Evolutionary conservation across 1,284 basidiomycete species (phyloP), one percentile per base, ranked within the genome.

Genomic region (Pseudozyma thailandica): DNA sequence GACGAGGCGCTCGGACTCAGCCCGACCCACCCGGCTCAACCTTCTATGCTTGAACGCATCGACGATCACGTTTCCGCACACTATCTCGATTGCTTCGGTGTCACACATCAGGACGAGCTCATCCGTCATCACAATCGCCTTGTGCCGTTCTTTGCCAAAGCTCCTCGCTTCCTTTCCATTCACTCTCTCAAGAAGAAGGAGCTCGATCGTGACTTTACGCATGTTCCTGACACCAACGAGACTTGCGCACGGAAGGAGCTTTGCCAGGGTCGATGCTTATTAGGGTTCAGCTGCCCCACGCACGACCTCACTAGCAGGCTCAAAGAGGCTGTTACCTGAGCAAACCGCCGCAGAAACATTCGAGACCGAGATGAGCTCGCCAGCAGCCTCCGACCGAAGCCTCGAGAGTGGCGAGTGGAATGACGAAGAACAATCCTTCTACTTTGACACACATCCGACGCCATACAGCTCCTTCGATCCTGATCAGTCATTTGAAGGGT

Each of bases 141-240:
- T 38, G 33, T 64, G 5, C 57, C 50, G 27, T 59, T 66, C 43
- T 38, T 50, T n/a, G 38, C 47, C 23, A 64, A 60, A 50, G 69
- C 69, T 8, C 62, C 69, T 9, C 57, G 69, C 28, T 72, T 72
- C 21, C 48, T 72, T 4, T 72, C 69, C 15, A 59, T 72, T 15
- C 69, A 66, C 20, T 63, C 69, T 16, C 46, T 72, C 42, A 60
- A 57, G 38, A 30, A 54, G 15, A 72, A 66, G 35, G 62, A 72
- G 43, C 62, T 72, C 41, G 69, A 72, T 2, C 46, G 62, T 16
- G 69, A 66, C 46, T 62, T 31, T 20, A 60, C 56, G 37, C 35
- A 64, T n/a, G 52, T 50, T 2, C 25, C 15, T 9, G 61, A 64
- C 35, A 60, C 68, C 2, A 16, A 15, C 30, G 50, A 64, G 16